Percentiles rank a stretch among this genome's conserved stretches.
Evolutionary conservation across 768 basidiomycete species (phyloP).

Genomic region (Suillus occidentalis): DNA sequence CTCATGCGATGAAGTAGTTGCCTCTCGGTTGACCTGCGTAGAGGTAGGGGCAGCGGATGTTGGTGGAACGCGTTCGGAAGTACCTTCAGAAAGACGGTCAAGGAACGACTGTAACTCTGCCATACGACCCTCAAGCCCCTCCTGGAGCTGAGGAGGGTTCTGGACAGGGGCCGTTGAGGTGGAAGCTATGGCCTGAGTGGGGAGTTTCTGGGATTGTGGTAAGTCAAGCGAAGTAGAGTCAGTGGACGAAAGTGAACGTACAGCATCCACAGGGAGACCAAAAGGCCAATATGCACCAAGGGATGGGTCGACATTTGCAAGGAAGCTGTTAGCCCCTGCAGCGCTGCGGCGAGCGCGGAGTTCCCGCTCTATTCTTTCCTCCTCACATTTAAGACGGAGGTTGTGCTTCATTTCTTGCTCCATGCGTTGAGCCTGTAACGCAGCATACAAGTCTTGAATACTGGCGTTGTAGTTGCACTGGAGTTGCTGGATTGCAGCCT

Average conservation of each 20-base stretch:
- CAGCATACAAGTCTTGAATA: background rate
- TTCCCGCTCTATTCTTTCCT: background rate
- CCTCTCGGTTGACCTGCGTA: background rate
- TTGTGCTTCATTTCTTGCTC: background rate
- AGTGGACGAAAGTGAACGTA: background rate
- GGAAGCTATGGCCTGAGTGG: background rate
- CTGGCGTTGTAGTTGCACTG: background rate
- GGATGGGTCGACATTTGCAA: background rate
- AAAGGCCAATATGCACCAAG: background rate
- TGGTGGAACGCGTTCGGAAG: background rate
- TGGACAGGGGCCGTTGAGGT: background rate
- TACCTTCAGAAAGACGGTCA: background rate
- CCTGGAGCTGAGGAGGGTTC: background rate
- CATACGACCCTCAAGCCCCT: background rate
- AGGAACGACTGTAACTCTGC: conserved; percentile 5
- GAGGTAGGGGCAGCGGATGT: conserved; percentile 1
- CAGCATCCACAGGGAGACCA: background rate
- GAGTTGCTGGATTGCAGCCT: background rate
- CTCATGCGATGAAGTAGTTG: conserved; percentile 2
- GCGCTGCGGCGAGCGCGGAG: background rate
- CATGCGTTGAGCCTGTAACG: background rate
- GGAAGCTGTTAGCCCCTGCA: background rate
- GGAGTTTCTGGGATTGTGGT: background rate
- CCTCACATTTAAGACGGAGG: background rate
- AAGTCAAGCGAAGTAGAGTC: background rate